phyloP scores from a whole-genome alignment of 2,329 filamentous ascomycete genomes.

The Neonectria coccinea region DNA sequence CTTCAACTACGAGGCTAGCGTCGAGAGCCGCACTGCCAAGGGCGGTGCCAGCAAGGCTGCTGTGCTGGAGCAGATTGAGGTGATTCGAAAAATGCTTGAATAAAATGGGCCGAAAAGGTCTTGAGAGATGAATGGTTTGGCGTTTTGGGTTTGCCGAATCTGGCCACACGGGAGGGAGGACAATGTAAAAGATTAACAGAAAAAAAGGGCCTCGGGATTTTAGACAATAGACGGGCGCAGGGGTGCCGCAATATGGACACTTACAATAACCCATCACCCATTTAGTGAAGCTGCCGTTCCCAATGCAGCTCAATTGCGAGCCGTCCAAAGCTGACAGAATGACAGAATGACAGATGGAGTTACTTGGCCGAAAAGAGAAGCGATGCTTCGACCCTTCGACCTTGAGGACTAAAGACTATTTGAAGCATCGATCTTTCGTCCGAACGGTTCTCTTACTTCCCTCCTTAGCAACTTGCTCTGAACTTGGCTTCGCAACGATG shows the following conservation, averaged over 20 bases:
- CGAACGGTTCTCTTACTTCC: background rate
- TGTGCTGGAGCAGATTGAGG: slow-evolving; percentile 73
- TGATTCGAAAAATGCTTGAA: slow-evolving; percentile 54
- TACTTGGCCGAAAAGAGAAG: background rate
- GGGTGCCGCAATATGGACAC: background rate
- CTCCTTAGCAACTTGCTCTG: background rate
- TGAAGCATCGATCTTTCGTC: background rate
- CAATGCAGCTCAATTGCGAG: background rate
- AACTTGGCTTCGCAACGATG: background rate
- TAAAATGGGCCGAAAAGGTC: slow-evolving; percentile 15
- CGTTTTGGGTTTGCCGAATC: slow-evolving; percentile 15
- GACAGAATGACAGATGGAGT: background rate
- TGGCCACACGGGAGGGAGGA: background rate
- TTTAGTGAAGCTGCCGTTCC: background rate
- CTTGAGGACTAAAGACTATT: background rate
- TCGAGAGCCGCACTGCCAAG: slow-evolving; percentile 81
- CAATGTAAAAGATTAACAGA: background rate
- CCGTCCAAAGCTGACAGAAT: background rate
- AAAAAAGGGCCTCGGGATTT: background rate
- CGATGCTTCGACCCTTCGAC: background rate
- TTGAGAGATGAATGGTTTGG: slow-evolving; percentile 6
- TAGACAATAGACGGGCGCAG: slow-evolving; percentile 9
- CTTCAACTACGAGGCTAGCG: slow-evolving; percentile 85
- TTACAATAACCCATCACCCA: background rate
- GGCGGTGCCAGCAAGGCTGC: slow-evolving; percentile 82